Evolutionary conservation across 768 basidiomycete species (phyloP), one percentile per base, ranked within the genome.

Genomic region (Suillus clintonianus): DNA sequence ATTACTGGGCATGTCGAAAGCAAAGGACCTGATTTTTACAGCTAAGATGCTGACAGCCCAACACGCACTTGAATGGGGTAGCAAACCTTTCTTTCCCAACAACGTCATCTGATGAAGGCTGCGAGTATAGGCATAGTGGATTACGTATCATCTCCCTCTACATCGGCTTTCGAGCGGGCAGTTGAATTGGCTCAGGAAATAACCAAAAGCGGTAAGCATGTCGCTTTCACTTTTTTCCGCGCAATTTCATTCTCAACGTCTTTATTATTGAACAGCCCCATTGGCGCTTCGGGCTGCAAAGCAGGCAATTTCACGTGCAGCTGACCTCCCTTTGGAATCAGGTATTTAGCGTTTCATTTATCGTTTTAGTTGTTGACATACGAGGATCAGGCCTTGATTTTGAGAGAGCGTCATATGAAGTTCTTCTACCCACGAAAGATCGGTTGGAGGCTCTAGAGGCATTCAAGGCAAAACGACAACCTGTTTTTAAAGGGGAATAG

Each of bases 281-380:
- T 75, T 97, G 27, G 93, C 95, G 4, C 81, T 96, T 43, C 83
- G 88, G n/a, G 93, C 94, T 8, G 94, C 95, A 6, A 97, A 97
- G 71, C 85, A 87, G 68, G 91, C 92, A 10, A 89, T 96, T 56
- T 90, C 90, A 15, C 84, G 90, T 30, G 91, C 94, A 22, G 81
- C 83, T n/a, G 89, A 94, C 69, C 80, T 95, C 15, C 79, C 90
- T 3, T 78, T 96, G 8, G 94, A 95, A 76, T 83, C 88, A 62
- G 92, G 92, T 86, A 64, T 65, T 73, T 68, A 13, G 1, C 13
- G 10, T 43, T 19, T 14, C 42, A 7, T 36, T 42, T 15, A 19
- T 50, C 7, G 14, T 59, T 34, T 47, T 58, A 9, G 10, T 67
- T 70, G 48, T 62, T 37, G 7, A 5, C 3, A 47, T 55, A 37